Base-by-base conservation (phyloP, 169 alveolate species). In the Plasmodium adleri region DNA sequence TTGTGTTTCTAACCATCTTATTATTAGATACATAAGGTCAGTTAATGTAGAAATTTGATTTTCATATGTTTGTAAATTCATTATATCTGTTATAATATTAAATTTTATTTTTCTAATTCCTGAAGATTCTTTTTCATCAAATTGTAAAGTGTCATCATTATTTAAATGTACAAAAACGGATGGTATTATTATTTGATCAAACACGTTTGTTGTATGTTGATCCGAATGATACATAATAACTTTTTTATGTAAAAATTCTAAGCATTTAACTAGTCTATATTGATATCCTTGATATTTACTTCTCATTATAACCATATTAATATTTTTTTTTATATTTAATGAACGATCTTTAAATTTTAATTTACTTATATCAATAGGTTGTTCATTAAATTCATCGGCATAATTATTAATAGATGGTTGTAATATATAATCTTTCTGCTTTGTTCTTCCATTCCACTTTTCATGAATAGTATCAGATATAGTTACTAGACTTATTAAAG, bases 31-130 rank as follows among this genome's bases (percentile, higher is more conserved):
- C 39, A 78, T 50, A 78, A 78, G 47, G 22, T 78, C 78, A 0
- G 49, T 13, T 47, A 52, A 26, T 0, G 89, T 78, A 59, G n/a
- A 49, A 62, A 78, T 64, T 66, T 78, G 72, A 52, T 63, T 28
- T 66, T 78, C 71, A 66, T 64, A 78, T 28, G 45, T 54, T 78
- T 78, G 89, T 12, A 78, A 66, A 78, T 78, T 78, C 76, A 78
- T 54, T 71, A 78, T 70, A 59, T 78, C 54, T n/a, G 89, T 64
- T 64, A 78, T 52, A 71, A 78, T 78, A 45, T 50, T 78, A 52
- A 78, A 78, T 3, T 78, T 66, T 28, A 66, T 24, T 39, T 39
- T 39, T 39, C 1, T 56, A 9, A 52, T 26, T 32, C 50, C 54
- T 32, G 60, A 64, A 32, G 50, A 52, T 13, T 43, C 20, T 24